Conservation (phyloP, 2,329 filamentous ascomycete species). For the Arthrobotrys iridis region DNA sequence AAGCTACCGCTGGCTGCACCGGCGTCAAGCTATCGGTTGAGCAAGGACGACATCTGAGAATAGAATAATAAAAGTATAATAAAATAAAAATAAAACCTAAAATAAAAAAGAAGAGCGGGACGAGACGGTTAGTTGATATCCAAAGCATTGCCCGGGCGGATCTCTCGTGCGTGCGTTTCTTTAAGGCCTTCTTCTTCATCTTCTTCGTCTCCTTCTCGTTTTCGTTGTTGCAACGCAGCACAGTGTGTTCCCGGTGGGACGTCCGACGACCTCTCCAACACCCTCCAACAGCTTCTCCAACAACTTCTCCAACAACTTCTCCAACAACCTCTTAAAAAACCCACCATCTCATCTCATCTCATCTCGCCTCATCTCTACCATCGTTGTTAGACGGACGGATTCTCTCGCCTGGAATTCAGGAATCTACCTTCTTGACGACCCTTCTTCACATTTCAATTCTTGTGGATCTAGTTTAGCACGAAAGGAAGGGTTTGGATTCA, state of each 20-base stretch:
- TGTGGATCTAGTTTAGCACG: slow-evolving; percentile 9
- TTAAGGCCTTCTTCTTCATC: neutral
- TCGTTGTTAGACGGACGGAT: neutral
- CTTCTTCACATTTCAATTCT: slow-evolving; percentile 32
- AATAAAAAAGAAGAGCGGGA: neutral
- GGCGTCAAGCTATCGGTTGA: slow-evolving; percentile 19
- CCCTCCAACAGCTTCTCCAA: neutral
- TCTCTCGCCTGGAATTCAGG: slow-evolving; percentile 18
- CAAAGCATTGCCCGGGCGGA: neutral
- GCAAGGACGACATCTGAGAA: too few species aligned
- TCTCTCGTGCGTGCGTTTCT: slow-evolving; percentile 28
- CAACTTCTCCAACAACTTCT: neutral
- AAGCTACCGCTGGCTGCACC: slow-evolving; percentile 5
- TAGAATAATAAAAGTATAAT: too few species aligned
- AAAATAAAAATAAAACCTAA: too few species aligned
- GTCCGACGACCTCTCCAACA: neutral
- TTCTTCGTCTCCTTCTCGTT: neutral
- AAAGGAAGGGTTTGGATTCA: slow-evolving; percentile 24
- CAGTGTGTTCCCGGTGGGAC: slow-evolving; percentile 5
- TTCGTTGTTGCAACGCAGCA: too few species aligned
- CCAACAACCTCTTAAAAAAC: neutral
- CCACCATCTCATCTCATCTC: neutral
- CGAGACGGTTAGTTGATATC: slow-evolving; percentile 11
- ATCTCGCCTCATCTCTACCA: neutral
- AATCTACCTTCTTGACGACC: slow-evolving; percentile 17